Base-by-base conservation (phyloP, 2,329 filamentous ascomycete species). In the Pseudogymnoascus sp. region DNA sequence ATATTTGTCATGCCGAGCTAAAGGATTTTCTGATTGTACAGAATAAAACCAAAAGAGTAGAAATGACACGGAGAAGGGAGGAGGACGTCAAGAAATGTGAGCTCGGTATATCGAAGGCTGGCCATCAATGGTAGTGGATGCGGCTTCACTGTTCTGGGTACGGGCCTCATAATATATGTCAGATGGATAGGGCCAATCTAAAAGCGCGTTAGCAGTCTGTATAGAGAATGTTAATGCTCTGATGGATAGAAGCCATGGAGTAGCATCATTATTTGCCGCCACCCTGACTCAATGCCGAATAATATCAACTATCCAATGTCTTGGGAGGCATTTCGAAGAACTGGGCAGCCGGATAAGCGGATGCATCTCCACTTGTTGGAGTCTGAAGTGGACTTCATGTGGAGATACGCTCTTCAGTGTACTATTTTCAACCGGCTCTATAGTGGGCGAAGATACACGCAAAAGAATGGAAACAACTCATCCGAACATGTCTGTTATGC, bases 1-100 rank as follows among this genome's bases (percentile, higher is more conserved):
- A 53, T 53, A 53, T 53, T n/a, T 53, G 46, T 53, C 46, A 53
- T 53, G 46, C 46, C 46, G 46, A 53, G 46, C 25, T 4, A n/a
- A 11, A 53, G 46, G 46, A 53, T 53, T 53, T 31, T 53, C 25
- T 16, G 25, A 28, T 50, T 53, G 14, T 50, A 16, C 25, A 28
- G 14, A 31, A 31, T 53, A 31, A 53, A 53, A 31, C 46, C 18
- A 31, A 31, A 53, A 6, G 25, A 10, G n/a, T 23, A 21, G 40
- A 14, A 10, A 44, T 18, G 38, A 21, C 38, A 42, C n/a, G 5
- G 38, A 16, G 23, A 31, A 31, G 11, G 25, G 11, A 53, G 14
- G n/a, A 31, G 46, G 25, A 16, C 7, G n/a, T 31, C 14, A 53
- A 53, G 23, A 53, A 16, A 4, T 16, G 10, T 53, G 46, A 31